These are phyloP conservation scores for Phaseolus coccineus DNA, from an alignment of 331 rosid genomes.

Conservation along the genomic window DNA sequence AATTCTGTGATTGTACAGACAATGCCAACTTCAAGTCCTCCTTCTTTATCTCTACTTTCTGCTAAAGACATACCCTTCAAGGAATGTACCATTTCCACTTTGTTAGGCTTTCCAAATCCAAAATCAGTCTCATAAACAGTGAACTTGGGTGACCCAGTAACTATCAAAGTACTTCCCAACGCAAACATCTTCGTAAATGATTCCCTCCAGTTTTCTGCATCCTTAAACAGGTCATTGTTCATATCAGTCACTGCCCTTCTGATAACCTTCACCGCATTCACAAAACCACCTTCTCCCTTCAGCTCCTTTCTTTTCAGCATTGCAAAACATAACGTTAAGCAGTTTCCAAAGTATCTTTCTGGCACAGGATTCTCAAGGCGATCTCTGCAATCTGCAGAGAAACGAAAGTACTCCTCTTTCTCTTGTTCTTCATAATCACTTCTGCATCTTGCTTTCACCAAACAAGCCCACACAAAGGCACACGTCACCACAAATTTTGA, in stretches of 20 bases:
- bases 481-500: constrained; percentile 55
- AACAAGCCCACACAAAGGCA: constrained; percentile 49
- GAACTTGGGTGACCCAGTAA: constrained; percentile 52
- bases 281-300: constrained; percentile 44
- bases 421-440: constrained; percentile 23
- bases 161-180: constrained; percentile 34
- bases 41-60: constrained; percentile 50
- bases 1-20: constrained; percentile 1
- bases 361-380: constrained; percentile 37
- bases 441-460: constrained; percentile 39
- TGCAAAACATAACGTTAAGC: constrained; percentile 41
- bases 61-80: constrained; percentile 45
- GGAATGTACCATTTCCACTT: constrained; percentile 54
- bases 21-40: constrained; percentile 57
- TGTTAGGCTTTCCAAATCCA: constrained; percentile 53
- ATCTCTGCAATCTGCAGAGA: constrained; percentile 54
- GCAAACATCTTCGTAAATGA: constrained; percentile 24
- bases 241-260: constrained; percentile 22
- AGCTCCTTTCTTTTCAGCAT: constrained; percentile 42
- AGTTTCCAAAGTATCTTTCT: constrained; percentile 47
- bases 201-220: constrained; percentile 47
- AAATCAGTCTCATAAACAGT: constrained; percentile 49
- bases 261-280: constrained; percentile 45
- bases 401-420: constrained; percentile 47
- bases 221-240: constrained; percentile 39